Percentiles rank a stretch among this genome's conserved stretches.
Evolutionary conservation across 202 grass and related monocot species (phyloP).

Genomic region (Panicum hallii): DNA sequence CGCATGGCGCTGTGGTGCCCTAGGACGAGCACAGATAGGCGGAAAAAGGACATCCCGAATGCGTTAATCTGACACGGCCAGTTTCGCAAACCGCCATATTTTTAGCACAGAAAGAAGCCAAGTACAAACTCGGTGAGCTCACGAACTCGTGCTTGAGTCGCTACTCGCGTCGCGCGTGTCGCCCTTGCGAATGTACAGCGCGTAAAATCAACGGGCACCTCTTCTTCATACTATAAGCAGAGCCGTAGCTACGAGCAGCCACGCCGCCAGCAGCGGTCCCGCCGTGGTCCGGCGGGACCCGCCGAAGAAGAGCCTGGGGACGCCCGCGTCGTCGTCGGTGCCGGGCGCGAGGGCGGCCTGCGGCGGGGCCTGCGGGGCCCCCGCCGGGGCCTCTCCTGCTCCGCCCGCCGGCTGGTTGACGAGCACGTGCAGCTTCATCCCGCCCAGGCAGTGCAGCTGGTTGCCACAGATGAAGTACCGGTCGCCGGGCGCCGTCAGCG

Average conservation of each 20-base stretch:
- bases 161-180: background rate
- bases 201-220: background rate
- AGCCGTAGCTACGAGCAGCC: conserved; percentile 25
- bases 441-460: conserved; percentile 71
- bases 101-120: background rate
- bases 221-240: conserved; percentile 45
- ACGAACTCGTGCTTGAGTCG: background rate
- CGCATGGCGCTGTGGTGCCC: background rate
- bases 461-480: conserved; percentile 72
- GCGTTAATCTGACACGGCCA: background rate
- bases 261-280: conserved; percentile 39
- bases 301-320: conserved; percentile 43
- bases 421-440: conserved; percentile 71
- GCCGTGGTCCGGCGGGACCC: conserved; percentile 37
- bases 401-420: conserved; percentile 23
- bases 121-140: too few species aligned
- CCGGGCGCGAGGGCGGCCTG: conserved; percentile 20
- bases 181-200: background rate
- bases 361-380: background rate
- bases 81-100: background rate
- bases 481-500: conserved; percentile 59
- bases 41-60: background rate
- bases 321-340: conserved; percentile 31
- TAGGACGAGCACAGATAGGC: background rate
- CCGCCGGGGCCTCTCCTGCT: conserved; percentile 24